Conservation (phyloP, 208 protist genomes). For the Acanthamoeba castellanii region DNA sequence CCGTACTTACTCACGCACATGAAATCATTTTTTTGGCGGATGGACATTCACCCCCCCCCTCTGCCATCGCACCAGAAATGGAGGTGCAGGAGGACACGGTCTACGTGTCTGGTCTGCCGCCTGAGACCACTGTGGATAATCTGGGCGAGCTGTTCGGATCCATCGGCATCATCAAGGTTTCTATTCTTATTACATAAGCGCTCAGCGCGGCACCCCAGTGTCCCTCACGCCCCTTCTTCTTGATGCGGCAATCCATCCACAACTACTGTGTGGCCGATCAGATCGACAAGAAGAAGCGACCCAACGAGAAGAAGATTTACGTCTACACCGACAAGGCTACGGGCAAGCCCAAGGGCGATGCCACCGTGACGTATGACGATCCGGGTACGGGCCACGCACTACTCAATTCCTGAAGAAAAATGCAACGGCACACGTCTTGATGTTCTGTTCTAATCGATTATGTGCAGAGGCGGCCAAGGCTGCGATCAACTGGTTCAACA, state of each 20-base stretch:
- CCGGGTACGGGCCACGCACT: neutral
- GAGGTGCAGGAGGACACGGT: constrained; percentile 72
- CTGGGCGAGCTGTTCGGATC: constrained; percentile 72
- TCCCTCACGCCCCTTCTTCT: neutral
- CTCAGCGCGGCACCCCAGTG: neutral
- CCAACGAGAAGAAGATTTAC: constrained; percentile 73
- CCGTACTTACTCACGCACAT: neutral
- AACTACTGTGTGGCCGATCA: neutral
- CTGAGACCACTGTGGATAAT: constrained; percentile 35
- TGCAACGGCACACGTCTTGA: neutral
- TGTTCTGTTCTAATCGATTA: neutral
- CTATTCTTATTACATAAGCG: neutral
- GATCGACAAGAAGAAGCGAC: constrained; percentile 76
- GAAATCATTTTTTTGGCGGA: too few relatives aligned
- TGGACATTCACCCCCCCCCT: too few relatives aligned
- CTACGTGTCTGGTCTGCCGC: constrained; percentile 60
- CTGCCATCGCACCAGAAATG: neutral
- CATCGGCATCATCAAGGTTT: constrained; percentile 80
- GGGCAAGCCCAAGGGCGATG: constrained; percentile 74
- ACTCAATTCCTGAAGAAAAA: neutral
- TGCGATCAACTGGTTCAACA: constrained; percentile 73
- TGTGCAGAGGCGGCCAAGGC: constrained; percentile 64
- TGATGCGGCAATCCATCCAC: neutral
- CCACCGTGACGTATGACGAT: constrained; percentile 79
- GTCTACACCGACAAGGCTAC: constrained; percentile 76